phyloP scores from a whole-genome alignment of 805 yeast genomes.

The Hanseniaspora jakobsenii region DNA sequence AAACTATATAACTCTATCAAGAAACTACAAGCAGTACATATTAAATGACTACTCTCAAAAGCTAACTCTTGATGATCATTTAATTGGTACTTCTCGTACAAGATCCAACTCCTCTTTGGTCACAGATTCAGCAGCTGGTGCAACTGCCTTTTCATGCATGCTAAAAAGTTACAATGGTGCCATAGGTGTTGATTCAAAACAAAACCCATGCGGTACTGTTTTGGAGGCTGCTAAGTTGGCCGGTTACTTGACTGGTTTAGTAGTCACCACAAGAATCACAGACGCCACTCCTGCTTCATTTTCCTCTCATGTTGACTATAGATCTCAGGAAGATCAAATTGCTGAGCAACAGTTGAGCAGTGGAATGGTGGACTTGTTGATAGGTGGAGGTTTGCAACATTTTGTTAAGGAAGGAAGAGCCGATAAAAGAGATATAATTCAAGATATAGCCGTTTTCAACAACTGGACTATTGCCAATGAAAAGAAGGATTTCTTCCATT shows the following conservation, averaged over 20 bases:
- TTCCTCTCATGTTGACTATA: slow-evolving; percentile 61
- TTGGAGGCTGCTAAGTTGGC: slow-evolving; percentile 74
- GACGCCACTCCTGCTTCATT: slow-evolving; percentile 95
- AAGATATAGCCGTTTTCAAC: slow-evolving; percentile 39
- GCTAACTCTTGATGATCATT: slow-evolving; percentile 50
- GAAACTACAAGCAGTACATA: slow-evolving; percentile 57
- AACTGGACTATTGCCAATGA: slow-evolving; percentile 49
- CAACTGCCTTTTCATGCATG: slow-evolving; percentile 84
- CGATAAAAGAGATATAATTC: slow-evolving; percentile 58
- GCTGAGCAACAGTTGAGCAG: slow-evolving; percentile 67
- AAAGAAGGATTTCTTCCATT: slow-evolving; percentile 23
- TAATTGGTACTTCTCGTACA: slow-evolving; percentile 78
- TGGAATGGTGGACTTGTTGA: slow-evolving; percentile 72
- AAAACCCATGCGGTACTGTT: slow-evolving; percentile 74
- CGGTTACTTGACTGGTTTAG: slow-evolving; percentile 78
- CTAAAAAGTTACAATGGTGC: slow-evolving; percentile 81
- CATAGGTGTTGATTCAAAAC: slow-evolving; percentile 63
- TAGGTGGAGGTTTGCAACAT: slow-evolving; percentile 88
- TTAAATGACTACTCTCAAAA: slow-evolving; percentile 38
- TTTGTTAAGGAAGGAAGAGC: slow-evolving; percentile 38
- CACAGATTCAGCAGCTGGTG: slow-evolving; percentile 96
- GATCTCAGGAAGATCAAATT: slow-evolving; percentile 72
- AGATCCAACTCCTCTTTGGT: slow-evolving; percentile 63
- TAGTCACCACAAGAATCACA: slow-evolving; percentile 82
- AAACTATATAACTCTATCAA: slow-evolving; percentile 65